phyloP scores from a whole-genome alignment of 352 stramenopile species.

The Globisporangium recalcitrans region DNA sequence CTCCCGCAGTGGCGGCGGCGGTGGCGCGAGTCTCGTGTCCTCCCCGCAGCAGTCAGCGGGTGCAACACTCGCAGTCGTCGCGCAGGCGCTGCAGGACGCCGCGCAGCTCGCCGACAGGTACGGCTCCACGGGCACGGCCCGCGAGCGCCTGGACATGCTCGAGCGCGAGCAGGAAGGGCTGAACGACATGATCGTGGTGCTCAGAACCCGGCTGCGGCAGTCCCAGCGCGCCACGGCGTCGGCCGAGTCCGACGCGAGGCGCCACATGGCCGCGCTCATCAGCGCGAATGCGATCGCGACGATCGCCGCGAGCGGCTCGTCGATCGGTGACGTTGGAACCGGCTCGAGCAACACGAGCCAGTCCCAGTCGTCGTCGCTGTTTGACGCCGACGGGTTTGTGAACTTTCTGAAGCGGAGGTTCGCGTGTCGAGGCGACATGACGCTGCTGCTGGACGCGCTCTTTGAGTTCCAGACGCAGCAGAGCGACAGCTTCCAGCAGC shows the following conservation, averaged over 20 bases:
- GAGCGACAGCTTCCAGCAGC: conserved; percentile 3
- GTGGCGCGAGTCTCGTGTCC: not conserved
- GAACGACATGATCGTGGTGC: conserved; percentile 21
- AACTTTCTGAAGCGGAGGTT: conserved; percentile 28
- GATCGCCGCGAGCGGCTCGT: not conserved
- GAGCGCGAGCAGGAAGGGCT: conserved; percentile 22
- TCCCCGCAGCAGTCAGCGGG: not conserved
- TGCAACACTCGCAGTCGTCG: conserved; percentile 17
- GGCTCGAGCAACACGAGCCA: not conserved
- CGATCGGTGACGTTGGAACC: not conserved
- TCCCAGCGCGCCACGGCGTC: conserved; percentile 20
- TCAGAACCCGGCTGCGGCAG: conserved; percentile 14
- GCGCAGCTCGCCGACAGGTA: conserved; percentile 30
- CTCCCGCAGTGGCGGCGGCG: conserved; percentile 1
- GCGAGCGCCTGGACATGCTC: conserved; percentile 25
- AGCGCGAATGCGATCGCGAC: conserved; percentile 8
- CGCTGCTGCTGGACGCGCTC: conserved; percentile 24
- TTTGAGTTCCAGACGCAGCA: conserved; percentile 15
- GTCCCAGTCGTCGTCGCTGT: conserved; percentile 4
- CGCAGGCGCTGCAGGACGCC: conserved; percentile 28
- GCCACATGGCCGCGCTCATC: conserved; percentile 14
- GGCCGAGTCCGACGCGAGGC: conserved; percentile 18
- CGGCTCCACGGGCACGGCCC: conserved; percentile 26
- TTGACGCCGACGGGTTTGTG: conserved; percentile 22
- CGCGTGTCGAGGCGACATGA: conserved; percentile 27